Conservation (phyloP, 169 alveolate genomes). For the Perkinsus olseni region DNA sequence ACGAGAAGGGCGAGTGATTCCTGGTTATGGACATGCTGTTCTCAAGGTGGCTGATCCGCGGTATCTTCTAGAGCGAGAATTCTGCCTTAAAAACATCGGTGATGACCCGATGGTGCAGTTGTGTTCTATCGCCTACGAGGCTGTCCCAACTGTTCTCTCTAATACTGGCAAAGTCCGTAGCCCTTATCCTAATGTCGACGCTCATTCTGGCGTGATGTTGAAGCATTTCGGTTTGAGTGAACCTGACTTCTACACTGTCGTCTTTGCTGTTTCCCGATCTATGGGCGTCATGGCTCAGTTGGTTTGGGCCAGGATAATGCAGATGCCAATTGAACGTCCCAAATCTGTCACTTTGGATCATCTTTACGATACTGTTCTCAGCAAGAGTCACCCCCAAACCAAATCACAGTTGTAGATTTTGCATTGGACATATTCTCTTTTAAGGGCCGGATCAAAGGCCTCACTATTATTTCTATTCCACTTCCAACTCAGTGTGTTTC, state of each 20-base stretch:
- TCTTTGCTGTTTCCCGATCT: constrained; percentile 86
- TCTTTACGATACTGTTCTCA: neutral
- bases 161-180: constrained; percentile 60
- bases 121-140: neutral
- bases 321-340: constrained; percentile 78
- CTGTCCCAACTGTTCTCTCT: neutral
- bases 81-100: neutral
- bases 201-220: constrained; percentile 85
- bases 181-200: constrained; percentile 96
- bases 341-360: constrained; percentile 35
- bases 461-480: too few species aligned
- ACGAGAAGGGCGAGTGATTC: constrained; percentile 77
- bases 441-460: too few species aligned
- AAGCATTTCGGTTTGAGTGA: constrained; percentile 74
- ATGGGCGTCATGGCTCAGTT: constrained; percentile 78
- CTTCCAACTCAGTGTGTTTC: too few species aligned
- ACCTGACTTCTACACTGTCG: constrained; percentile 82
- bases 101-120: neutral
- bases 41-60: constrained; percentile 91
- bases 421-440: neutral
- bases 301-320: constrained; percentile 63
- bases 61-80: constrained; percentile 9
- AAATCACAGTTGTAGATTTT: neutral
- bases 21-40: constrained; percentile 97
- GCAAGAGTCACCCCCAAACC: neutral